phyloP scores from a whole-genome alignment of 139 green algal genomes.

The Haematococcus lacustris region DNA sequence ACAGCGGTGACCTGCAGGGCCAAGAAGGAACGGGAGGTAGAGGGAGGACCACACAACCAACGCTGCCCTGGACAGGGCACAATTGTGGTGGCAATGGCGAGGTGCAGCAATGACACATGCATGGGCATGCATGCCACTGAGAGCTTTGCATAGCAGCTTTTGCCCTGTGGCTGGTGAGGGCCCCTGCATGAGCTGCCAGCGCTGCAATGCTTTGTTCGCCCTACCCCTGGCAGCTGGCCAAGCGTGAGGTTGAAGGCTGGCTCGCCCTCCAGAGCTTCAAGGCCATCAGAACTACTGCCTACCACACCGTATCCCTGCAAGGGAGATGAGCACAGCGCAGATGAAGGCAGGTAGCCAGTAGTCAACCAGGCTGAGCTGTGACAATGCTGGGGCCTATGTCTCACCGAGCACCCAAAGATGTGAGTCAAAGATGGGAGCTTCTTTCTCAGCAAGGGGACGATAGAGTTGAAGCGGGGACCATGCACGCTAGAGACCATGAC shows the following conservation, averaged over 20 bases:
- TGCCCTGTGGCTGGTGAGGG: neutral
- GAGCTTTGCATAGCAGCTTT: neutral
- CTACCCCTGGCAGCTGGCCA: conserved; percentile 27
- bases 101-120: neutral
- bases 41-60: too few relatives aligned
- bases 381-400: neutral
- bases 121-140: neutral
- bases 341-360: neutral
- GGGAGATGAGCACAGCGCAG: neutral
- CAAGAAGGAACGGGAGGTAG: too few relatives aligned
- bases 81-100: neutral
- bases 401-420: conserved; percentile 38
- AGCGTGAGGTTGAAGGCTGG: conserved; percentile 30
- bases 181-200: neutral
- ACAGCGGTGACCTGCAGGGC: too few relatives aligned
- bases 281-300: conserved; percentile 22
- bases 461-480: conserved; percentile 19
- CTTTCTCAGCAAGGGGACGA: conserved; percentile 31
- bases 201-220: neutral
- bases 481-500: conserved; percentile 30
- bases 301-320: conserved; percentile 35
- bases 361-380: neutral
- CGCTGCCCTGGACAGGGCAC: neutral
- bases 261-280: conserved; percentile 29
- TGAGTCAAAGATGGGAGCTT: conserved; percentile 24